Evolutionary conservation across 2,329 filamentous ascomycete genomes (phyloP), one percentile per base, ranked within the genome.

Genomic region (Clonostachys chloroleuca): DNA sequence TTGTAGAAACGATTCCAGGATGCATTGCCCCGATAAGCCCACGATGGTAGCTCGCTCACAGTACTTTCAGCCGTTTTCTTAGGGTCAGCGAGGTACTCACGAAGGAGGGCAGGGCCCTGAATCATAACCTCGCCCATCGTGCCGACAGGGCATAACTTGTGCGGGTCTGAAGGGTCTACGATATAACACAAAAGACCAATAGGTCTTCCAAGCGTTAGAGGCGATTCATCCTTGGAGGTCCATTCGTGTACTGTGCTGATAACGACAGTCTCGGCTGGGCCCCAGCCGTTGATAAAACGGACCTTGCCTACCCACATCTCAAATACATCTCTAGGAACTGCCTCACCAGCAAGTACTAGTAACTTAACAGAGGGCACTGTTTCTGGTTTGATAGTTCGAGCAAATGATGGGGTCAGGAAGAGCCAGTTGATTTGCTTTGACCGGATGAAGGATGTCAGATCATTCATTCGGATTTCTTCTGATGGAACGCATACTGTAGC

Each of bases 41-140:
- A 52, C 6, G 37, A 24, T 1, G 50, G 47, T 24, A 50, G 37
- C 13, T 9, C 33, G 3, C 20, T 14, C 5, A 43, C 16, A 12
- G 34, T 39, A 16, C 16, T n/a, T 44, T 45, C 34, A 48, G 60
- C 48, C 64, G 71, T 63, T 3, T 17, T 12, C 20, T 50, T 24
- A 30, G 56, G 5, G 10, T 58, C 51, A 46, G 73, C 71, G n/a
- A 77, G 57, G 47, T 80, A 80, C 34, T 74, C 73, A 36, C 68
- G 61, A 18, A 69, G 72, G 14, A 80, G 6, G 39, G 20, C 12
- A 9, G 42, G 42, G 20, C 42, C 18, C 67, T 63, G 63, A 42
- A 72, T 50, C 14, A 64, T 50, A 16, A 66, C 51, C 49, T 67
- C 64, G 5, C 59, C 60, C 8, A 54, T 18, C 8, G 40, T 42